Conservation (phyloP, 306 rosid species). For the Heteromeles arbutifolia region DNA sequence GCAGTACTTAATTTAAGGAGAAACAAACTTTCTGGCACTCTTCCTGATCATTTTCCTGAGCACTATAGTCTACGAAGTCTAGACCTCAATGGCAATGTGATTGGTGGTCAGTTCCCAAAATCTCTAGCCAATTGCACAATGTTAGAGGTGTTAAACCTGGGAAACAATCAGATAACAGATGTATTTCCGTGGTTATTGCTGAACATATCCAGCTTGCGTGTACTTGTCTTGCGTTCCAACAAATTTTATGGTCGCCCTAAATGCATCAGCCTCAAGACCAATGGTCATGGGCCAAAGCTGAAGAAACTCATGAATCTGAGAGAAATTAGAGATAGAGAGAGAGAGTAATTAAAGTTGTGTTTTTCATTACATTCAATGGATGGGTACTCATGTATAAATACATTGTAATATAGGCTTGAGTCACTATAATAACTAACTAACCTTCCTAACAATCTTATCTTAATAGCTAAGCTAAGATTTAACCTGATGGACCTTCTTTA, state of each 20-base stretch:
- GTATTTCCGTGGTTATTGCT: conserved; percentile 14
- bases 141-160: conserved; percentile 28
- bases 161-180: conserved; percentile 19
- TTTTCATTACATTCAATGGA: no score
- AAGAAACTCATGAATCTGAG: no score
- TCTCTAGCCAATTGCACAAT: conserved; percentile 15
- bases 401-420: no score
- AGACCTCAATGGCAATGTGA: conserved; percentile 17
- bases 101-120: conserved; percentile 10
- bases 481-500: no score
- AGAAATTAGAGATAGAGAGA: no score
- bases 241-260: conserved; percentile 1
- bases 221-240: conserved; percentile 26
- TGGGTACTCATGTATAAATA: no score
- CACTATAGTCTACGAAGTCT: conserved; percentile 11
- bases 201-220: conserved; percentile 13
- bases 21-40: conserved; percentile 4
- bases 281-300: no score
- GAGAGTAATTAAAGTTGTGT: no score
- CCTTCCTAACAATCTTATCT: no score
- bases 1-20: conserved; percentile 18
- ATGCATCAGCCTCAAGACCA: not conserved
- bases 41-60: conserved; percentile 10
- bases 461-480: no score
- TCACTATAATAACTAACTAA: no score